Evolutionary conservation across 1,139 yeast genomes (phyloP).

Genomic region (Geotrichum carabidarum): DNA sequence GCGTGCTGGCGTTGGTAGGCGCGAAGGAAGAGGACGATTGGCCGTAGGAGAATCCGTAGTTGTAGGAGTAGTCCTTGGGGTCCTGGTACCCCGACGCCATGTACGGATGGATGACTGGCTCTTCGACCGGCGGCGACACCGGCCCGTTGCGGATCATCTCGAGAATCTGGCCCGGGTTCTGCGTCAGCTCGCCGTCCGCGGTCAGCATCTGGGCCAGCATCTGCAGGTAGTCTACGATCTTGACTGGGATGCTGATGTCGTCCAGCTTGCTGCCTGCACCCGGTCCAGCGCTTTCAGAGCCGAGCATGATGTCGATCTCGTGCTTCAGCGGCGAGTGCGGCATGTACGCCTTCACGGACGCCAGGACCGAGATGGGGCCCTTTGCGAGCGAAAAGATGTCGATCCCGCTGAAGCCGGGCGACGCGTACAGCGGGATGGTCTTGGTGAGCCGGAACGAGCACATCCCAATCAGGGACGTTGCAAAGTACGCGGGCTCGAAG

Average conservation of each 20-base stretch:
- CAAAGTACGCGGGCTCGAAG: constrained; percentile 14
- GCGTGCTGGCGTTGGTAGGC: not conserved
- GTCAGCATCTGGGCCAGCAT: not conserved
- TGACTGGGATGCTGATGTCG: not conserved
- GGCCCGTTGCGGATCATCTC: constrained; percentile 2
- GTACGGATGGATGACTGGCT: not conserved
- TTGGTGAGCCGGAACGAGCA: constrained; percentile 11
- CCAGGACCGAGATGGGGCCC: constrained; percentile 11
- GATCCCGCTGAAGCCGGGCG: not conserved
- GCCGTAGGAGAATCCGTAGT: not conserved
- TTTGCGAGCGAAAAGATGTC: constrained; percentile 9
- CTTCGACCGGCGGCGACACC: constrained; percentile 2
- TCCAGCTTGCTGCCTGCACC: not conserved
- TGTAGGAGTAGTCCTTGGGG: not conserved
- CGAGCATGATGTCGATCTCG: not conserved
- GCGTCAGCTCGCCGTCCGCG: not conserved
- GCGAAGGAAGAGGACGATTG: not conserved
- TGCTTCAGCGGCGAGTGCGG: not conserved
- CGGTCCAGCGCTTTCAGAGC: not conserved
- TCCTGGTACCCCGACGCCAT: not conserved
- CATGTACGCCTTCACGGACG: constrained; percentile 8
- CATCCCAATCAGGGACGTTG: constrained; percentile 11
- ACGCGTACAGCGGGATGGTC: not conserved
- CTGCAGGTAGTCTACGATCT: not conserved
- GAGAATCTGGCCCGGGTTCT: not conserved